phyloP scores from a whole-genome alignment of 2,329 filamentous ascomycete species.

The Aspergillus oerlinghausenensis region DNA sequence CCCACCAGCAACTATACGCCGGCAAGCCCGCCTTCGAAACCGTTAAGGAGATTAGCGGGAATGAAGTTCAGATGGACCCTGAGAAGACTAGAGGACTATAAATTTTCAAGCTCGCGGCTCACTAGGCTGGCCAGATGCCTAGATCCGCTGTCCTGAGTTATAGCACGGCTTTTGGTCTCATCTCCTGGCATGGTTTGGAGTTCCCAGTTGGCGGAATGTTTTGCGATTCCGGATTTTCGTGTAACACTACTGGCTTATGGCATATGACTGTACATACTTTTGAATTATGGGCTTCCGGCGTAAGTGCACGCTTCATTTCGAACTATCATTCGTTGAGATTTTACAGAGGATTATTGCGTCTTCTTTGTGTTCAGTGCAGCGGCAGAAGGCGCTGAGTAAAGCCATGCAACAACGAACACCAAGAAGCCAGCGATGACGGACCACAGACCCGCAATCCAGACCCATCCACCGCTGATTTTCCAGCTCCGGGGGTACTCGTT shows the following conservation, averaged over 20 bases:
- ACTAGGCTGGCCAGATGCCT: not conserved
- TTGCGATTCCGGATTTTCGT: slow-evolving; percentile 1
- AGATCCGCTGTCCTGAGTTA: not conserved
- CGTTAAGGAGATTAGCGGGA: slow-evolving; percentile 63
- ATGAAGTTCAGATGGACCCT: slow-evolving; percentile 53
- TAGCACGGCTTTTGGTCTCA: not conserved
- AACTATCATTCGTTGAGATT: slow-evolving; percentile 16
- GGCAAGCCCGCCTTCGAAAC: slow-evolving; percentile 67
- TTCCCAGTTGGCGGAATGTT: slow-evolving; percentile 7
- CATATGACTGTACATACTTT: slow-evolving; percentile 9
- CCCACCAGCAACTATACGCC: slow-evolving; percentile 70
- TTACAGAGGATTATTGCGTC: slow-evolving; percentile 37
- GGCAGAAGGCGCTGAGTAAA: slow-evolving; percentile 62
- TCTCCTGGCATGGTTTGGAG: slow-evolving; percentile 16
- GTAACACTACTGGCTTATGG: not conserved
- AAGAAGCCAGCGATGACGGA: slow-evolving; percentile 81
- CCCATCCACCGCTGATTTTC: slow-evolving; percentile 85
- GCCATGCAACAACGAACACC: slow-evolving; percentile 79
- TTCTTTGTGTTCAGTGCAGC: slow-evolving; percentile 42
- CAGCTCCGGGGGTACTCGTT: slow-evolving; percentile 93
- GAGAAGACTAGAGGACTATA: slow-evolving; percentile 45
- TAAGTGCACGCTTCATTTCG: slow-evolving; percentile 18
- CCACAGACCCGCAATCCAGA: slow-evolving; percentile 85
- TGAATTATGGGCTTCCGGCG: not conserved
- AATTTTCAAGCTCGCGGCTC: slow-evolving; percentile 2